phyloP scores from a whole-genome alignment of 768 basidiomycete genomes.

The Lactifluus subvellereus region DNA sequence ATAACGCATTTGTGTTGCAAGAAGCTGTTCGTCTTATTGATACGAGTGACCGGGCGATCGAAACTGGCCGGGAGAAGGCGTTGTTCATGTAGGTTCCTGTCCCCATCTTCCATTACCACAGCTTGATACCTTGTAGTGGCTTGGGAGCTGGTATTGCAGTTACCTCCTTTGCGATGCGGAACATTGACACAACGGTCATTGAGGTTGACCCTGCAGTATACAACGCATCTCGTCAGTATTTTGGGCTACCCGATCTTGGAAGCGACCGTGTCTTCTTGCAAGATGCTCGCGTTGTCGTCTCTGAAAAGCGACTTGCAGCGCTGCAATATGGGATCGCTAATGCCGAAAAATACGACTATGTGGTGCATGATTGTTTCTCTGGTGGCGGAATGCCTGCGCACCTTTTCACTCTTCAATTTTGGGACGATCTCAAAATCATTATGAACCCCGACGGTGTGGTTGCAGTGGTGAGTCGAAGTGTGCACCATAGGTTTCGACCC shows the following conservation, averaged over 20 bases:
- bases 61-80: constrained; percentile 43
- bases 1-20: constrained; percentile 79
- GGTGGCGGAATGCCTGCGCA: constrained; percentile 88
- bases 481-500: not conserved
- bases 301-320: constrained; percentile 27
- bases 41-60: constrained; percentile 38
- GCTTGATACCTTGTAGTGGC: constrained; percentile 48
- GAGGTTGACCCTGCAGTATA: constrained; percentile 94
- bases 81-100: constrained; percentile 57
- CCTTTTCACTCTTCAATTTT: constrained; percentile 81
- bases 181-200: constrained; percentile 71
- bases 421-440: constrained; percentile 58
- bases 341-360: constrained; percentile 51
- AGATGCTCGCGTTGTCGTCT: constrained; percentile 52
- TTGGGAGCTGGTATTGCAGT: constrained; percentile 83
- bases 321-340: constrained; percentile 27
- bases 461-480: constrained; percentile 57
- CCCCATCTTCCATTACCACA: not conserved
- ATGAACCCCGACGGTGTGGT: constrained; percentile 70
- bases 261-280: constrained; percentile 59
- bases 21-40: constrained; percentile 74
- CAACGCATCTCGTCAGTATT: constrained; percentile 69
- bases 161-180: constrained; percentile 63
- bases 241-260: constrained; percentile 66
- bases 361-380: constrained; percentile 91